A percentile compares a stretch with the other conserved stretches of the same genome.
phyloP scores from a whole-genome alignment of 306 rosid genomes.

The Vachellia pachyceras region DNA sequence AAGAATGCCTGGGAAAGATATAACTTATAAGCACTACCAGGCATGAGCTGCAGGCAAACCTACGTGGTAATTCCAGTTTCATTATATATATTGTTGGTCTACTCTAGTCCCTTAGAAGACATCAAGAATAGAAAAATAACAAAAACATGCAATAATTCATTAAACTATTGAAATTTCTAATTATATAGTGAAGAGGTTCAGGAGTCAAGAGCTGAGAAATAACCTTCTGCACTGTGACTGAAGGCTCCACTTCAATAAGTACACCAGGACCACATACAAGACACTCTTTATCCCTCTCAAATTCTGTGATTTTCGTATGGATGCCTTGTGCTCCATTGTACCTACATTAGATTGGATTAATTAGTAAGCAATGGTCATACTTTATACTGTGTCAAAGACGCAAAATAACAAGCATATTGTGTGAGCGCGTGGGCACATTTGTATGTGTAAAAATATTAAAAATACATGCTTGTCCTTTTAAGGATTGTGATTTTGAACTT shows the following conservation, averaged over 20 bases:
- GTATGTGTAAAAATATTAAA: neutral
- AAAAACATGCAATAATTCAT: neutral
- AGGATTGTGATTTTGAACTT: neutral
- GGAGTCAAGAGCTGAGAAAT: conserved; percentile 30
- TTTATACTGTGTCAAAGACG: neutral
- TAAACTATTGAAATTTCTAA: conserved; percentile 2
- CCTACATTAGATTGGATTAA: conserved; percentile 54
- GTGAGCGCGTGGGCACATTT: neutral
- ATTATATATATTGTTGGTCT: conserved; percentile 1
- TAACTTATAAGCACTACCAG: neutral
- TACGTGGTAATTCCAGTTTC: neutral
- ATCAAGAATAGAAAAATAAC: conserved; percentile 11
- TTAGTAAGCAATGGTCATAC: conserved; percentile 17
- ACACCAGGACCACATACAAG: conserved; percentile 95
- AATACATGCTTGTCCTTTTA: neutral
- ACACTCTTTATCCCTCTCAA: conserved; percentile 88
- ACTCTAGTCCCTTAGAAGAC: neutral
- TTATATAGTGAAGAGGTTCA: conserved; percentile 16
- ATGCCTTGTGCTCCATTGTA: conserved; percentile 95
- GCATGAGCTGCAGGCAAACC: conserved; percentile 25
- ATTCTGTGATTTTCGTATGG: conserved; percentile 93
- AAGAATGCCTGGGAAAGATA: no score
- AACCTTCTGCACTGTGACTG: conserved; percentile 88
- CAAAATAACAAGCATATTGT: neutral
- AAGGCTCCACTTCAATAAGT: conserved; percentile 82